These are phyloP conservation scores for Ophiobolus disseminans DNA, from an alignment of 2,329 filamentous ascomycete species.

Conservation along the genomic window DNA sequence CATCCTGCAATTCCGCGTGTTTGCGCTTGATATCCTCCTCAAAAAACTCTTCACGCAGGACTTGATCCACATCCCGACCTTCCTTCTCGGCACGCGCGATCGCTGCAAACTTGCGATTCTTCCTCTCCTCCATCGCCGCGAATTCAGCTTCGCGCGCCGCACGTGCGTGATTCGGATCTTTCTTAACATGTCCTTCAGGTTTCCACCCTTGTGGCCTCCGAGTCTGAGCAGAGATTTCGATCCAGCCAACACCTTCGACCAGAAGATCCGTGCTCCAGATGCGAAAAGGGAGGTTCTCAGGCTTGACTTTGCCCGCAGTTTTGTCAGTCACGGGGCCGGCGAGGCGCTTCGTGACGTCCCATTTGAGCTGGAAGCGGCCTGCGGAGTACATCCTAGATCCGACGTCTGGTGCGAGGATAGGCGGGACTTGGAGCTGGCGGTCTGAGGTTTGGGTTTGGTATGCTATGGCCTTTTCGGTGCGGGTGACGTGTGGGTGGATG, in stretches of 20 bases:
- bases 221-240: constrained; percentile 85
- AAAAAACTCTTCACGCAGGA: constrained; percentile 39
- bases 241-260: constrained; percentile 91
- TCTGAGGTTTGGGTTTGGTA: constrained; percentile 67
- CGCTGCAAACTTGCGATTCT: constrained; percentile 27
- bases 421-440: constrained; percentile 67
- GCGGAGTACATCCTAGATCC: constrained; percentile 58
- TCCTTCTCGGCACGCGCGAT: constrained; percentile 14
- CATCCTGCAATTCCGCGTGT: constrained; percentile 22
- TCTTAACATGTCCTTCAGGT: constrained; percentile 56
- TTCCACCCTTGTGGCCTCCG: constrained; percentile 55
- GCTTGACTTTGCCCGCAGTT: constrained; percentile 67
- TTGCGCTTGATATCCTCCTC: constrained; percentile 19
- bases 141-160: constrained; percentile 19
- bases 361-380: constrained; percentile 74
- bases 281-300: constrained; percentile 76
- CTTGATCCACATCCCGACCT: constrained; percentile 34
- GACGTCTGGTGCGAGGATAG: constrained; percentile 60
- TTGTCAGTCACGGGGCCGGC: constrained; percentile 74
- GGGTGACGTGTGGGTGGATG: constrained; percentile 76
- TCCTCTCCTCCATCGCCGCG: constrained; percentile 15
- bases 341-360: constrained; percentile 83
- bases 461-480: constrained; percentile 77
- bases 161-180: constrained; percentile 44
- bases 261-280: constrained; percentile 84